Conservation (phyloP, 1,284 basidiomycete genomes). For the Exsudoporus floridanus region DNA sequence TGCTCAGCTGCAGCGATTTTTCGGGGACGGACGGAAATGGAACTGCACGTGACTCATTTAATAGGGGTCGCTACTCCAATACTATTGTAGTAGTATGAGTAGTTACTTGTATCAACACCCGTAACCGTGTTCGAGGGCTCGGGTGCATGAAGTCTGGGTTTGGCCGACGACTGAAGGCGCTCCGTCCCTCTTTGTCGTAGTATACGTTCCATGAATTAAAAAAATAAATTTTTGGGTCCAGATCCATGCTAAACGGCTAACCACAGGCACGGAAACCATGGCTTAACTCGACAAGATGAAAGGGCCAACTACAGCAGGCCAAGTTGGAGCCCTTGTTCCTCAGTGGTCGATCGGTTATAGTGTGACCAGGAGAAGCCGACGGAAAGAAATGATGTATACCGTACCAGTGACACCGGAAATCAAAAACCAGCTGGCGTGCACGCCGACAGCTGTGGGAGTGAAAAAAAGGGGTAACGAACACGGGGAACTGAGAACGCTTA, state of each 20-base stretch:
- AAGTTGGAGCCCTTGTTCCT: not conserved
- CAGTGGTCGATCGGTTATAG: not conserved
- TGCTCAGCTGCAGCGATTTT: not conserved
- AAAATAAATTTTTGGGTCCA: not conserved
- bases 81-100: too few relatives aligned
- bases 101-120: too few relatives aligned
- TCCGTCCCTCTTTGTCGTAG: not conserved
- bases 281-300: not conserved
- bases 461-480: conserved; percentile 1
- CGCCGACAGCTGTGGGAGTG: conserved; percentile 23
- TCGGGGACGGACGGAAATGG: conserved; percentile 21
- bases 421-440: not conserved
- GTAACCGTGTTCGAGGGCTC: too few relatives aligned
- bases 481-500: conserved; percentile 13
- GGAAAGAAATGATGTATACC: not conserved
- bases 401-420: not conserved
- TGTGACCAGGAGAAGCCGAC: not conserved
- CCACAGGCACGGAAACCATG: not conserved
- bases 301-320: not conserved
- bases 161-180: not conserved
- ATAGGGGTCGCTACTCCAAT: too few relatives aligned
- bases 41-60: conserved; percentile 22
- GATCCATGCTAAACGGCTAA: not conserved
- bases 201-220: not conserved
- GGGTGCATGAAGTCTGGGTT: not conserved